phyloP scores from a whole-genome alignment of 2,329 filamentous ascomycete species.

The Nannizzia gypsea region DNA sequence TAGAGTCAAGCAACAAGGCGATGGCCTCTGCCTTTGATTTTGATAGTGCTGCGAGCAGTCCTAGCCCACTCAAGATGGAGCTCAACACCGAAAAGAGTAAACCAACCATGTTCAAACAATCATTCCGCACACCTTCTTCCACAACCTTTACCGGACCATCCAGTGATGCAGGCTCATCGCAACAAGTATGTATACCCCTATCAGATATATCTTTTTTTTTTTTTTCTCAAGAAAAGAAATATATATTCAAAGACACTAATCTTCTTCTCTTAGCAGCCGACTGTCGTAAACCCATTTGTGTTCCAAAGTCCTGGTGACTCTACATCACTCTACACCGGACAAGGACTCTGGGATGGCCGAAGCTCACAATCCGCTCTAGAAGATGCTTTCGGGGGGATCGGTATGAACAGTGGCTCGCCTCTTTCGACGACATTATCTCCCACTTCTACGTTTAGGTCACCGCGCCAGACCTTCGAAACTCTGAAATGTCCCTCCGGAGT shows the following conservation, averaged over 20 bases:
- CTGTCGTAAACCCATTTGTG: constrained; percentile 7
- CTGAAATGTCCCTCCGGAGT: constrained; percentile 11
- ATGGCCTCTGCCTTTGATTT: constrained; percentile 41
- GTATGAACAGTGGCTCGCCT: constrained; percentile 34
- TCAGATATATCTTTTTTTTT: too few relatives aligned
- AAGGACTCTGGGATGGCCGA: constrained; percentile 29
- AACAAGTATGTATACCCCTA: neutral
- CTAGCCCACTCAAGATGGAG: constrained; percentile 30
- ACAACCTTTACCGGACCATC: neutral
- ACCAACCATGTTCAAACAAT: constrained; percentile 2
- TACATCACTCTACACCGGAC: constrained; percentile 11
- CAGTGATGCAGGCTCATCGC: constrained; percentile 3
- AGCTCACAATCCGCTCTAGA: constrained; percentile 35
- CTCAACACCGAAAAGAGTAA: constrained; percentile 16
- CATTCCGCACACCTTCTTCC: constrained; percentile 10
- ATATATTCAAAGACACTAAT: neutral
- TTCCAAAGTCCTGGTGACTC: constrained; percentile 7
- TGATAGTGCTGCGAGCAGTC: constrained; percentile 37
- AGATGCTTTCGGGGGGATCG: constrained; percentile 36
- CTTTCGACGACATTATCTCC: constrained; percentile 29
- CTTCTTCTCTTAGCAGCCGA: neutral
- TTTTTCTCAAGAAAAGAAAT: too few relatives aligned
- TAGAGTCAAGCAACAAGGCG: constrained; percentile 36
- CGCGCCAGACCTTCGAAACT: constrained; percentile 29
- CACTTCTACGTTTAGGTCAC: constrained; percentile 26